Percentiles rank a stretch among this genome's conserved stretches.
Evolutionary conservation across 305 asterid genomes (phyloP).

Genomic region (Fraxinus latifolia): DNA sequence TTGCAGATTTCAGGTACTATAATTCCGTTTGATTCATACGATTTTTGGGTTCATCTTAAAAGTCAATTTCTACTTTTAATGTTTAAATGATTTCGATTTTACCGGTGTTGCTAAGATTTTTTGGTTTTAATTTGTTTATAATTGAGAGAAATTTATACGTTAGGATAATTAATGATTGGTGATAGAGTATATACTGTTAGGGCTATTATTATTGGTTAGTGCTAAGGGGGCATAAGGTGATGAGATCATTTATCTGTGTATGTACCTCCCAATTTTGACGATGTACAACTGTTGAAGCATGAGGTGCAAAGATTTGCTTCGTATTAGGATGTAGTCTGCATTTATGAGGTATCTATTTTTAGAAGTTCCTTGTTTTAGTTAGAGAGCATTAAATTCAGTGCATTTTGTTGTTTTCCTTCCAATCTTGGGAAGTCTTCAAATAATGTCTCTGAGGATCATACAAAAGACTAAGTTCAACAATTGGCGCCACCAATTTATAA

Average conservation of each 20-base stretch:
- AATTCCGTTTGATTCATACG: not conserved
- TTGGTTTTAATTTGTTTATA: not conserved
- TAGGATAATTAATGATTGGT: not conserved
- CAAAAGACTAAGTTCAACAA: not conserved
- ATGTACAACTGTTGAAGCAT: not conserved
- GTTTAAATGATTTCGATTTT: not conserved
- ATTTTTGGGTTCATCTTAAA: not conserved
- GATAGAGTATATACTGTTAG: not conserved
- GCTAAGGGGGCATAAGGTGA: not conserved
- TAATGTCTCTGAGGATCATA: not conserved
- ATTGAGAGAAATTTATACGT: not conserved
- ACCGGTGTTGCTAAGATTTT: not conserved
- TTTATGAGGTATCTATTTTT: not conserved
- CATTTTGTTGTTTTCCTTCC: not conserved
- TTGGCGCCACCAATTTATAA: not conserved
- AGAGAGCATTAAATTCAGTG: not conserved
- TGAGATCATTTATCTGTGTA: not conserved
- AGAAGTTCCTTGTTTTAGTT: not conserved
- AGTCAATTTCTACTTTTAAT: not conserved
- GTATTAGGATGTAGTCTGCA: not conserved
- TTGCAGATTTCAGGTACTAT: conserved; percentile 80
- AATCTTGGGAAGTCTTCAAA: not conserved
- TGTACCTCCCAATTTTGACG: not conserved
- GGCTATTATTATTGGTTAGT: not conserved
- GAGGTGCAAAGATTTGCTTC: not conserved